A percentile compares a stretch with the other conserved stretches of the same genome.
Conservation (phyloP, 1,284 basidiomycete species). For the Papiliotrema flavescens region DNA sequence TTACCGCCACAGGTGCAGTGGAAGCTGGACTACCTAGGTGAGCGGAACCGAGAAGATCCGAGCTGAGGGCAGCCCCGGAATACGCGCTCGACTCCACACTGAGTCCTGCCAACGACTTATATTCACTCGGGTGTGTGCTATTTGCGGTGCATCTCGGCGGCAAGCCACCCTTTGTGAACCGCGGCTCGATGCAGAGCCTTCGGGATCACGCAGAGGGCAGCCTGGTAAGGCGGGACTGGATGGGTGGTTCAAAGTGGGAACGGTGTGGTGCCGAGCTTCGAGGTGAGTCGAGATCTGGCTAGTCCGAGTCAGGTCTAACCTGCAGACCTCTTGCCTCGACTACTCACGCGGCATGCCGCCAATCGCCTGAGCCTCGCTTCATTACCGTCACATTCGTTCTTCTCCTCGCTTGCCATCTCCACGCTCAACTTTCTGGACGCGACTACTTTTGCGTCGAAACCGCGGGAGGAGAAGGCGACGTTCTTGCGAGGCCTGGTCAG, state of each 20-base stretch:
- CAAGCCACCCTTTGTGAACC: slow-evolving; percentile 80
- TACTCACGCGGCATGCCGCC: slow-evolving; percentile 74
- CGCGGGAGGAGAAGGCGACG: slow-evolving; percentile 90
- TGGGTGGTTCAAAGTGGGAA: slow-evolving; percentile 41
- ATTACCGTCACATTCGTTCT: slow-evolving; percentile 80
- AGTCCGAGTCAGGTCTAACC: background rate
- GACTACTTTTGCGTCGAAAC: slow-evolving; percentile 89
- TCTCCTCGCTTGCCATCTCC: slow-evolving; percentile 93
- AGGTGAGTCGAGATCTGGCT: slow-evolving; percentile 24
- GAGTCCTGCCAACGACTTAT: slow-evolving; percentile 86
- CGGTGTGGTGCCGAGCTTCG: slow-evolving; percentile 39
- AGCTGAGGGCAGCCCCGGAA: slow-evolving; percentile 70
- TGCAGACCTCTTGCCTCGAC: slow-evolving; percentile 67
- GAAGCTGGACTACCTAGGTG: slow-evolving; percentile 92
- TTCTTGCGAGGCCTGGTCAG: slow-evolving; percentile 86
- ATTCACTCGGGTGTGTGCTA: slow-evolving; percentile 85
- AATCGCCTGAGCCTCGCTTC: slow-evolving; percentile 70
- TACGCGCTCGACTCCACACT: slow-evolving; percentile 87
- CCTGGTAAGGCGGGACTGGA: slow-evolving; percentile 33
- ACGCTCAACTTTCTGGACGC: slow-evolving; percentile 96
- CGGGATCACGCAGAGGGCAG: slow-evolving; percentile 71
- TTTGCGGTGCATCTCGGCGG: slow-evolving; percentile 87
- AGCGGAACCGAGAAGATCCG: slow-evolving; percentile 17
- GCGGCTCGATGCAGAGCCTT: slow-evolving; percentile 73
- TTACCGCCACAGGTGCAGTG: slow-evolving; percentile 79